These are phyloP conservation scores for Kwoniella shandongensis DNA, from an alignment of 768 basidiomycete species.

Conservation along the genomic window DNA sequence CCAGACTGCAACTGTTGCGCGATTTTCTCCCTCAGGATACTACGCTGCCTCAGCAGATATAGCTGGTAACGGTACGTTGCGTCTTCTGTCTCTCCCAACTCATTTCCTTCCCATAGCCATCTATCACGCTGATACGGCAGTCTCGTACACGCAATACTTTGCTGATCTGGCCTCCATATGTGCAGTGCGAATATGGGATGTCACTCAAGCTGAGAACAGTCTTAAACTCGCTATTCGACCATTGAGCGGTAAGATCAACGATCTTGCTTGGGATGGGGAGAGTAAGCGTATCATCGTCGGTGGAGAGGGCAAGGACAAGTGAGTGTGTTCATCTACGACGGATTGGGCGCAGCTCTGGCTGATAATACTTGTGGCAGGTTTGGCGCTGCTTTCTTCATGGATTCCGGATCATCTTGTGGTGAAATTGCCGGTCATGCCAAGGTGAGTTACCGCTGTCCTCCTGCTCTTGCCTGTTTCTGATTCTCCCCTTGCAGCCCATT, in stretches of 20 bases:
- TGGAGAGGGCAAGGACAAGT: conserved; percentile 90
- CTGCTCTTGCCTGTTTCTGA: no score
- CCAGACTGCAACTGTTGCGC: conserved; percentile 81
- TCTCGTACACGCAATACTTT: no score
- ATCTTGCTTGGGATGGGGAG: conserved; percentile 94
- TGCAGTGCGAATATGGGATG: conserved; percentile 91
- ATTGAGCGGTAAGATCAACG: conserved; percentile 64
- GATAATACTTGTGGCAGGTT: conserved; percentile 23
- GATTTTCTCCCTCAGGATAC: conserved; percentile 88
- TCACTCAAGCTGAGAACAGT: conserved; percentile 75
- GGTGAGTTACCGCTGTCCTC: conserved; percentile 57
- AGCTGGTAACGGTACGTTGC: conserved; percentile 68
- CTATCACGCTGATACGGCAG: no score
- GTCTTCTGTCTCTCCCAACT: neutral
- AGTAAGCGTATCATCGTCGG: conserved; percentile 93
- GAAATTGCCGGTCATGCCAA: conserved; percentile 89
- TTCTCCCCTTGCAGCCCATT: conserved; percentile 69
- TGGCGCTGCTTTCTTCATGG: conserved; percentile 53
- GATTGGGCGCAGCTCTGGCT: neutral
- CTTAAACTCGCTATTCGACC: conserved; percentile 60
- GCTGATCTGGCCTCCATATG: no score
- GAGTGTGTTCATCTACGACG: conserved; percentile 8
- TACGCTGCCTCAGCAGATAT: conserved; percentile 91
- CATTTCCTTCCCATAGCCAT: no score
- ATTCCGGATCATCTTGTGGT: conserved; percentile 72